Percentiles rank a stretch among this genome's conserved stretches.
Evolutionary conservation across 768 basidiomycete genomes (phyloP).

Genomic region (Lentinus brumalis): DNA sequence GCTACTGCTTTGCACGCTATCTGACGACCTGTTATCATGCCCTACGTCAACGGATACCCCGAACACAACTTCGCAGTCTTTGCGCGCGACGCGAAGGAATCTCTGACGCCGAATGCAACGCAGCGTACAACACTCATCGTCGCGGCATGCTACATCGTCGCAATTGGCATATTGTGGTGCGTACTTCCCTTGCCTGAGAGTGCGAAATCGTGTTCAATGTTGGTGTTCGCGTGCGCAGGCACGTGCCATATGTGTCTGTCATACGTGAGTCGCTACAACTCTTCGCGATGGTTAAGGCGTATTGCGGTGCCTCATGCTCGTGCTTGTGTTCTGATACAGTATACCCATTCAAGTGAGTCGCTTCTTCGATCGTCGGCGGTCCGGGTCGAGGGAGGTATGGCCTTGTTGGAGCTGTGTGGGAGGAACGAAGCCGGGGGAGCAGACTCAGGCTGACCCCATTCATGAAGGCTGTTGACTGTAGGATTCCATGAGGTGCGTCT

Average conservation of each 20-base stretch:
- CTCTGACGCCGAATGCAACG: slow-evolving; percentile 66
- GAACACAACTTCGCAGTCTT: slow-evolving; percentile 27
- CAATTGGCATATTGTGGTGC: slow-evolving; percentile 81
- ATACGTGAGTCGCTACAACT: slow-evolving; percentile 58
- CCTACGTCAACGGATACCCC: slow-evolving; percentile 12
- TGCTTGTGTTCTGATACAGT: slow-evolving; percentile 44
- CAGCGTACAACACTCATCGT: slow-evolving; percentile 80
- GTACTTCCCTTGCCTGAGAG: slow-evolving; percentile 23
- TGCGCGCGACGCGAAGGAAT: slow-evolving; percentile 29
- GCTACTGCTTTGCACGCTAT: slow-evolving; percentile 4
- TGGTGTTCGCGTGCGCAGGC: slow-evolving; percentile 47
- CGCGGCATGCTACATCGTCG: slow-evolving; percentile 72
- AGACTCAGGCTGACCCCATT: slow-evolving; percentile 3
- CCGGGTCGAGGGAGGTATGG: background rate
- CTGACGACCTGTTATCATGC: slow-evolving; percentile 21
- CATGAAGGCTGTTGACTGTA: slow-evolving; percentile 71
- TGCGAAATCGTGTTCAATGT: slow-evolving; percentile 2
- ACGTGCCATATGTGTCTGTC: slow-evolving; percentile 70
- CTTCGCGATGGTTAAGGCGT: background rate
- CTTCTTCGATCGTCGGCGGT: slow-evolving; percentile 3
- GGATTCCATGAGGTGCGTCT: slow-evolving; percentile 80
- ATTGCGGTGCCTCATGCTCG: background rate
- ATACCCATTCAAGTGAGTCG: slow-evolving; percentile 86
- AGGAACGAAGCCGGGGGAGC: background rate
- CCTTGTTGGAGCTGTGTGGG: background rate